A percentile compares a stretch with the other conserved stretches of the same genome.
These are phyloP conservation scores for Coprinellus micaceus DNA, from an alignment of 768 basidiomycete genomes.

Conservation along the genomic window DNA sequence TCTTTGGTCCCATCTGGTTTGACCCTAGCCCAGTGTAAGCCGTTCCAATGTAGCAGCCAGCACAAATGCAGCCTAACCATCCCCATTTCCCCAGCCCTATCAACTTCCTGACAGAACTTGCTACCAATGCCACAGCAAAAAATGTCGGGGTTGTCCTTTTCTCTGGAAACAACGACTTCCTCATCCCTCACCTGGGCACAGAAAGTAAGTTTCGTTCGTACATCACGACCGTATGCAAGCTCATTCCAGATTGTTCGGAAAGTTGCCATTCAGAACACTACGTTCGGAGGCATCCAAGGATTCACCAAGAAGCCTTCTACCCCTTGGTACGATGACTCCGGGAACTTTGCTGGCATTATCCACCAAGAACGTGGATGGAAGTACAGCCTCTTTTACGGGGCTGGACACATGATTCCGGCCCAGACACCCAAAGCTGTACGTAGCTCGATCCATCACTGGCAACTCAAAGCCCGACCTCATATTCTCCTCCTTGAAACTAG, in stretches of 20 bases:
- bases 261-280: conserved; percentile 73
- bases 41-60: conserved; percentile 1
- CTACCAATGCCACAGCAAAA: conserved; percentile 55
- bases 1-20: conserved; percentile 35
- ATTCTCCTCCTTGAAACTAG: conserved; percentile 28
- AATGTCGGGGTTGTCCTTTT: conserved; percentile 53
- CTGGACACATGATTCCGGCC: conserved; percentile 40
- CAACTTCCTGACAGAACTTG: conserved; percentile 61
- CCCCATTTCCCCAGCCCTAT: conserved; percentile 44
- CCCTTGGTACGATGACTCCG: conserved; percentile 58
- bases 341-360: conserved; percentile 61
- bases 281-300: conserved; percentile 74
- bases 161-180: conserved; percentile 68
- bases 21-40: conserved; percentile 11
- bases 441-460: background rate
- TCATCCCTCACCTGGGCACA: conserved; percentile 59
- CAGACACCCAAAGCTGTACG: conserved; percentile 36
- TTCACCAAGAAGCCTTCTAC: conserved; percentile 69
- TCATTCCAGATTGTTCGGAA: conserved; percentile 10
- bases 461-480: background rate
- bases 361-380: conserved; percentile 74
- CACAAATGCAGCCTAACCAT: background rate
- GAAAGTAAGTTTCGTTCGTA: conserved; percentile 42
- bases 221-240: background rate
- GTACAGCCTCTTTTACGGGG: conserved; percentile 39